phyloP scores from a whole-genome alignment of 176 grass and related monocot genomes.

The Musa troglodytarum region DNA sequence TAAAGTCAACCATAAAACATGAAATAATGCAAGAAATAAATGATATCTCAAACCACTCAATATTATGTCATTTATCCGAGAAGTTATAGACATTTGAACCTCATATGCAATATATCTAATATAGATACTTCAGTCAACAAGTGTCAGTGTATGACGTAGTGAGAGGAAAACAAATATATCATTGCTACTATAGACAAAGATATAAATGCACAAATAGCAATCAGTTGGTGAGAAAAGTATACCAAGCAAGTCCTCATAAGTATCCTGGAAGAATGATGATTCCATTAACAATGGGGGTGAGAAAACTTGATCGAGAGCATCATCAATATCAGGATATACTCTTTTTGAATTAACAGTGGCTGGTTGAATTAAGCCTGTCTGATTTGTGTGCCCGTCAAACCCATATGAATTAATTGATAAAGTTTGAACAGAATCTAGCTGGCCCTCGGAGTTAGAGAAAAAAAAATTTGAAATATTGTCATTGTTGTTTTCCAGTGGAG shows the following conservation, averaged over 20 bases:
- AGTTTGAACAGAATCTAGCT: slow-evolving; percentile 23
- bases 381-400: slow-evolving; percentile 17
- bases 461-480: slow-evolving; percentile 28
- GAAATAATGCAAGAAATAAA: too few relatives aligned
- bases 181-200: background rate
- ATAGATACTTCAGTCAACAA: too few relatives aligned
- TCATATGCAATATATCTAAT: too few relatives aligned
- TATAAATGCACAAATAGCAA: background rate
- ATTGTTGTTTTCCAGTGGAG: slow-evolving; percentile 28
- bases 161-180: too few relatives aligned
- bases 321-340: slow-evolving; percentile 48
- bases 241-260: slow-evolving; percentile 91
- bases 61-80: too few relatives aligned
- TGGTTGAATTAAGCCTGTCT: slow-evolving; percentile 17
- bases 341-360: slow-evolving; percentile 26
- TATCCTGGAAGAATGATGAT: slow-evolving; percentile 68
- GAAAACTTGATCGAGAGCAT: slow-evolving; percentile 93
- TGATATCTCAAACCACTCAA: too few relatives aligned
- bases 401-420: slow-evolving; percentile 39
- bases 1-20: too few relatives aligned
- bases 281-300: slow-evolving; percentile 76
- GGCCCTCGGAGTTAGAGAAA: slow-evolving; percentile 20
- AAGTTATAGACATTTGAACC: too few relatives aligned
- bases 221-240: slow-evolving; percentile 9
- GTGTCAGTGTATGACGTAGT: too few relatives aligned